These are phyloP conservation scores for Striga hermonthica DNA, from an alignment of 305 asterid species.

Conservation along the genomic window DNA sequence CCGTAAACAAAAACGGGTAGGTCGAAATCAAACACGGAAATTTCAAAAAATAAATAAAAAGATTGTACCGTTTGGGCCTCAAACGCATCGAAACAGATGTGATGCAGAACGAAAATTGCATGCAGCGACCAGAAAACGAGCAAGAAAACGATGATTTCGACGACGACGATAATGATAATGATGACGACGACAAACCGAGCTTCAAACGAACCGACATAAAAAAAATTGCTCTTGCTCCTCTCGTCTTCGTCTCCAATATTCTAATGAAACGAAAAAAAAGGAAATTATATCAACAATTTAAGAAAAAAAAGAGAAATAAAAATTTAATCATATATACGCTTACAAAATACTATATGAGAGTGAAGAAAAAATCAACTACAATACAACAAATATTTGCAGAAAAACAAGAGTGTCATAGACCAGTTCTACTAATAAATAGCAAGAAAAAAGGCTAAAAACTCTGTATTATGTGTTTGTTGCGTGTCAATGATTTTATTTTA, in stretches of 20 bases:
- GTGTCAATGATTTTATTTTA: background rate
- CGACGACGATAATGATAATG: too few species aligned
- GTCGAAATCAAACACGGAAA: too few species aligned
- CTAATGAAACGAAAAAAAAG: too few species aligned
- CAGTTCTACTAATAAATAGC: constrained; percentile 24
- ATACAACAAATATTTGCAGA: too few species aligned
- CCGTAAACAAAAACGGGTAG: too few species aligned
- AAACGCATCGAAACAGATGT: constrained; percentile 88
- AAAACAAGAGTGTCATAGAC: constrained; percentile 24
- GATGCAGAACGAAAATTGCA: constrained; percentile 52
- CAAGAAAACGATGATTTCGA: too few species aligned
- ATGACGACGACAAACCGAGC: constrained; percentile 37
- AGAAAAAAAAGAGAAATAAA: too few species aligned
- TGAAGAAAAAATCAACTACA: too few species aligned
- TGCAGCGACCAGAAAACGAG: constrained; percentile 36
- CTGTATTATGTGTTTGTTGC: background rate
- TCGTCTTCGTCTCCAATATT: constrained; percentile 16
- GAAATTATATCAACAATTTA: too few species aligned
- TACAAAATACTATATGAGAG: too few species aligned
- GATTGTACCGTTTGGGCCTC: constrained; percentile 84
- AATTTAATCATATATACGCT: too few species aligned
- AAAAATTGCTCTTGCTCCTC: constrained; percentile 31
- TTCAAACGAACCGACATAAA: constrained; percentile 64
- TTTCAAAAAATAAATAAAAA: background rate
- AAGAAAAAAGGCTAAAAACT: constrained; percentile 21